Percentiles rank a stretch among this genome's conserved stretches.
These are phyloP conservation scores for Irpex rosettiformis DNA, from an alignment of 1,284 basidiomycete genomes.

Conservation along the genomic window DNA sequence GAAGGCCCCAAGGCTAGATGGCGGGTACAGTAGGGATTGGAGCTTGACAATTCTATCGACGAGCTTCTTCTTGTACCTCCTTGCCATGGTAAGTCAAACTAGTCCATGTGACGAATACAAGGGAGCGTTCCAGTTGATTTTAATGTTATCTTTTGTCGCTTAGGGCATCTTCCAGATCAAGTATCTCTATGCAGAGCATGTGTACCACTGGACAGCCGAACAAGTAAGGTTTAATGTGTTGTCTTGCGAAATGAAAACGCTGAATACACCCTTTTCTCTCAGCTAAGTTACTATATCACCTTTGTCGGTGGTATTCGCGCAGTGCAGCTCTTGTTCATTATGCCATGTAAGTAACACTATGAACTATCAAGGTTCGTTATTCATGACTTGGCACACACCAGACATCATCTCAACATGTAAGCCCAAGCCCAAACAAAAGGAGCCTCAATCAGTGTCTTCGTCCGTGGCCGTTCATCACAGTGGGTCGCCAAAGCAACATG, in stretches of 20 bases:
- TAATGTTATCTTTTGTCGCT: neutral
- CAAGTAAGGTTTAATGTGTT: slow-evolving; percentile 30
- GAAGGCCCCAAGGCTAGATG: slow-evolving; percentile 31
- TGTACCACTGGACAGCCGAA: slow-evolving; percentile 56
- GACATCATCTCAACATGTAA: slow-evolving; percentile 46
- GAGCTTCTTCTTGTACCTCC: slow-evolving; percentile 41
- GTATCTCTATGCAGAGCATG: slow-evolving; percentile 54
- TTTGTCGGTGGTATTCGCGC: slow-evolving; percentile 49
- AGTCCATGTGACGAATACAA: neutral
- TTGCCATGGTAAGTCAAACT: slow-evolving; percentile 40
- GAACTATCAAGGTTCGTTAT: neutral
- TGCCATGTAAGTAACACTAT: slow-evolving; percentile 45
- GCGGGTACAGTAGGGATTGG: slow-evolving; percentile 46
- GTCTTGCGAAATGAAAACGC: neutral
- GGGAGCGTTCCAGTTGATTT: neutral
- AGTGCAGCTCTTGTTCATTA: slow-evolving; percentile 47
- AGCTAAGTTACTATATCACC: slow-evolving; percentile 66
- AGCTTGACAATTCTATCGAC: slow-evolving; percentile 51
- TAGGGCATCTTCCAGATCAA: slow-evolving; percentile 60
- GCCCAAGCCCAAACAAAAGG: slow-evolving; percentile 31
- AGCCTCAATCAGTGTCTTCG: neutral
- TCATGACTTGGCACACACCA: slow-evolving; percentile 24
- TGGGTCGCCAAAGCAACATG: neutral
- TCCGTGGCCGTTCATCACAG: slow-evolving; percentile 2
- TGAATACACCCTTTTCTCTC: slow-evolving; percentile 3